Conservation (phyloP, 2,329 filamentous ascomycete genomes). For the Mariannaea sp. region DNA sequence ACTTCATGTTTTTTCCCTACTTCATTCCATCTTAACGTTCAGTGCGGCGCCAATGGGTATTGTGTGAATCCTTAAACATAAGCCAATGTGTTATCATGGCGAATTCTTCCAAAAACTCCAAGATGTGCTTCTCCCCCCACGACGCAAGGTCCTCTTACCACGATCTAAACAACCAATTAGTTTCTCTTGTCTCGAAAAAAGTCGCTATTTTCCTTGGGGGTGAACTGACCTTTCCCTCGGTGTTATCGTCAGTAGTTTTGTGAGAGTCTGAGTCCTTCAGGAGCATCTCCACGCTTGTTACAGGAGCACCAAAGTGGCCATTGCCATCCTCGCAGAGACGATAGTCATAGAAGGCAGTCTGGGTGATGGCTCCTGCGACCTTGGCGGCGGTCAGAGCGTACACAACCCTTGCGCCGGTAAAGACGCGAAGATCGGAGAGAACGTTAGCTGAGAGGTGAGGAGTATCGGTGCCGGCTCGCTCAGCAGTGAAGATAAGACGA, state of each 20-base stretch:
- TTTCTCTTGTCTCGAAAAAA: not conserved
- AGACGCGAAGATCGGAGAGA: slow-evolving; percentile 80
- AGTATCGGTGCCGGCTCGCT: slow-evolving; percentile 66
- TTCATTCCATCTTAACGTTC: too few relatives aligned
- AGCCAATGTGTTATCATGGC: slow-evolving; percentile 74
- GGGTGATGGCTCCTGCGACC: slow-evolving; percentile 87
- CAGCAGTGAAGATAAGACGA: slow-evolving; percentile 79
- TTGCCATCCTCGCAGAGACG: slow-evolving; percentile 54
- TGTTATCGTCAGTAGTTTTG: slow-evolving; percentile 66
- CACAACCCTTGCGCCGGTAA: slow-evolving; percentile 77
- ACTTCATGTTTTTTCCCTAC: slow-evolving; percentile 3
- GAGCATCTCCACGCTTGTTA: slow-evolving; percentile 79
- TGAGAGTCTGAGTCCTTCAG: slow-evolving; percentile 65
- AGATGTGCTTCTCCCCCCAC: slow-evolving; percentile 68
- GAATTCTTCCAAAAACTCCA: slow-evolving; percentile 67
- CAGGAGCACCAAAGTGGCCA: slow-evolving; percentile 79
- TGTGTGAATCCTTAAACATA: slow-evolving; percentile 45
- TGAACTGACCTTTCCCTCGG: slow-evolving; percentile 65
- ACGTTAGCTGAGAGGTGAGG: slow-evolving; percentile 69
- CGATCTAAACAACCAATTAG: slow-evolving; percentile 56
- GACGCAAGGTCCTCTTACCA: slow-evolving; percentile 75
- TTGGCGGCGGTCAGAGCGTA: slow-evolving; percentile 82
- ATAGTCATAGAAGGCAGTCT: slow-evolving; percentile 90
- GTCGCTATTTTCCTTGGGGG: not conserved
- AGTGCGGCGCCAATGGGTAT: not conserved